Conservation (phyloP, 2,329 filamentous ascomycete species). For the Aspergillus neoniger region DNA sequence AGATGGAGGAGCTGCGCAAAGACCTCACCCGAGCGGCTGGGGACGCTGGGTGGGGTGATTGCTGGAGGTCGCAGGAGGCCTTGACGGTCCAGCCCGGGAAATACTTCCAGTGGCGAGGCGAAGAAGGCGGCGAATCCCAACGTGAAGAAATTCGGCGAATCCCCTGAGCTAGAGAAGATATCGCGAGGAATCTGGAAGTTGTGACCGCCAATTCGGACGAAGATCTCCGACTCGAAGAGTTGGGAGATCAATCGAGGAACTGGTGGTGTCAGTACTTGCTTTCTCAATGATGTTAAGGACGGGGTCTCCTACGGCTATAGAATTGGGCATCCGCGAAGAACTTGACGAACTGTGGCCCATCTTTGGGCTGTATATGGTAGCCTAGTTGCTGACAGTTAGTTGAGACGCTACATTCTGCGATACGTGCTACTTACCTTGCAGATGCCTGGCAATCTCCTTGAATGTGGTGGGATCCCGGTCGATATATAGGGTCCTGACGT, state of each 20-base stretch:
- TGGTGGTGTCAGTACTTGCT: slow-evolving; percentile 38
- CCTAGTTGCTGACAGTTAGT: slow-evolving; percentile 45
- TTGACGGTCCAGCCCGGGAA: slow-evolving; percentile 79
- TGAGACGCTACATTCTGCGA: not conserved
- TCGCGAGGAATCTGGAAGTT: slow-evolving; percentile 90
- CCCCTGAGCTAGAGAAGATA: slow-evolving; percentile 79
- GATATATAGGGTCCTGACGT: slow-evolving; percentile 83
- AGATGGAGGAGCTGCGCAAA: slow-evolving; percentile 82
- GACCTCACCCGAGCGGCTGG: slow-evolving; percentile 76
- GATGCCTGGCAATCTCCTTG: slow-evolving; percentile 81
- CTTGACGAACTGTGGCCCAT: slow-evolving; percentile 85
- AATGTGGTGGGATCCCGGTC: slow-evolving; percentile 91
- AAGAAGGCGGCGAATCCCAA: slow-evolving; percentile 89
- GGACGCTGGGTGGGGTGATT: slow-evolving; percentile 78
- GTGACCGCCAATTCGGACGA: slow-evolving; percentile 82
- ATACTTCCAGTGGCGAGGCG: slow-evolving; percentile 74
- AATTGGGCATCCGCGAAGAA: slow-evolving; percentile 95
- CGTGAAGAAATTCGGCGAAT: slow-evolving; percentile 95
- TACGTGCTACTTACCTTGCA: slow-evolving; percentile 61
- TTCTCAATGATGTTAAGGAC: too few species aligned
- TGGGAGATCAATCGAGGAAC: slow-evolving; percentile 88
- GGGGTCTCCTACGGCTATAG: slow-evolving; percentile 67
- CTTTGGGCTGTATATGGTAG: slow-evolving; percentile 79
- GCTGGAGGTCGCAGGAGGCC: slow-evolving; percentile 82
- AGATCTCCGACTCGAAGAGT: slow-evolving; percentile 83